phyloP scores from a whole-genome alignment of 768 basidiomycete genomes.

The Solioccasus polychromus region DNA sequence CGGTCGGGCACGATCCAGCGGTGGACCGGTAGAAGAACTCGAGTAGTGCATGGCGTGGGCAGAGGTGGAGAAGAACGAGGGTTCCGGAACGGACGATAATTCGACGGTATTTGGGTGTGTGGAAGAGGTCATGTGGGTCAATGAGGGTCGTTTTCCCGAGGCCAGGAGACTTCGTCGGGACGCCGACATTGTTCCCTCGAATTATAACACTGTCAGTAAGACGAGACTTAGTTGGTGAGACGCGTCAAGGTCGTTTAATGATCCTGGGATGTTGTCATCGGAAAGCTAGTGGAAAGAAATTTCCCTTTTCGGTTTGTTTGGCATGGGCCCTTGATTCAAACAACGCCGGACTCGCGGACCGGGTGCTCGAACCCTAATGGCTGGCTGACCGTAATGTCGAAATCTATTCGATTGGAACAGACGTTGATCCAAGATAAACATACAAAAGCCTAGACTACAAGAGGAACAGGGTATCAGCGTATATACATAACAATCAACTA shows the following conservation, averaged over 20 bases:
- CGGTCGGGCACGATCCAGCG: conserved; percentile 20
- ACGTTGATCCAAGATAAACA: background rate
- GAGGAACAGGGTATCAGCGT: conserved; percentile 12
- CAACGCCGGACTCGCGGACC: conserved; percentile 6
- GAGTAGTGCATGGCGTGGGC: conserved; percentile 20
- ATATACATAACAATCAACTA: no score
- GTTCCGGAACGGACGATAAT: conserved; percentile 11
- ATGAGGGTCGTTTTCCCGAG: conserved; percentile 18
- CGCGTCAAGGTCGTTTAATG: background rate
- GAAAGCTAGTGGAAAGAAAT: conserved; percentile 19
- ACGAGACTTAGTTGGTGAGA: background rate
- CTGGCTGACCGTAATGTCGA: no score
- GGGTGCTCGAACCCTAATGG: no score
- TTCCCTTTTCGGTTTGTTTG: conserved; percentile 20
- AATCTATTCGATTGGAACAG: no score
- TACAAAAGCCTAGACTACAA: background rate
- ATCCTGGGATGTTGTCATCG: background rate
- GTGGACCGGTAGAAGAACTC: conserved; percentile 8
- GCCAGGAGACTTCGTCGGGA: conserved; percentile 22
- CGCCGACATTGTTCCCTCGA: conserved; percentile 24
- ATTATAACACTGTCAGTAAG: background rate
- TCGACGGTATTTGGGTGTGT: conserved; percentile 13
- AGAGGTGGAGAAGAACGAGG: conserved; percentile 22
- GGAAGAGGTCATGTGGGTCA: conserved; percentile 8
- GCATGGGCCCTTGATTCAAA: conserved; percentile 11